A percentile compares a stretch with the other conserved stretches of the same genome.
Evolutionary conservation across 352 stramenopile species (phyloP).

Genomic region (Phytophthora hybrid): DNA sequence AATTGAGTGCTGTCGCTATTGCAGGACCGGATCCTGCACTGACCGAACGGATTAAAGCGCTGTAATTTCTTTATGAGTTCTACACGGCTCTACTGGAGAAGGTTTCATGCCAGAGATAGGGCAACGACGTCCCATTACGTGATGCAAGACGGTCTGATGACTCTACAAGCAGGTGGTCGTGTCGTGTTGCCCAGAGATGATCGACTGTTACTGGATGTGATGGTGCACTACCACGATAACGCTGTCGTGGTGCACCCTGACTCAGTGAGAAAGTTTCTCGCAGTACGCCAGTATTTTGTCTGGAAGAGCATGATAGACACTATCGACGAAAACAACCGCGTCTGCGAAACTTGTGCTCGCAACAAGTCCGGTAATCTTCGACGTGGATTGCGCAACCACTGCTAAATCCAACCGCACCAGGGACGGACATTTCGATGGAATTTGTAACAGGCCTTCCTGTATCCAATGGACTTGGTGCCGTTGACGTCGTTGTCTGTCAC

Average conservation of each 20-base stretch:
- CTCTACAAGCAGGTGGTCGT: background rate
- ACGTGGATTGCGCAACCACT: background rate
- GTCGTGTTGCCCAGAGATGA: background rate
- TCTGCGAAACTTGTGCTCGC: background rate
- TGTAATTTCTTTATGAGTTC: background rate
- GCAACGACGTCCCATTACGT: background rate
- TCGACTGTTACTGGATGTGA: background rate
- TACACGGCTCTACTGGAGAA: background rate
- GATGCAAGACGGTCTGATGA: background rate
- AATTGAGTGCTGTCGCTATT: background rate
- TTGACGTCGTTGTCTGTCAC: constrained; percentile 1
- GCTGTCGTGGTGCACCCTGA: background rate
- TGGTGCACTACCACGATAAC: background rate
- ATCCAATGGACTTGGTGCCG: constrained; percentile 2
- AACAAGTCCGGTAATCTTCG: background rate
- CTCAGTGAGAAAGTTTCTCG: background rate
- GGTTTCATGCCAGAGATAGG: no score
- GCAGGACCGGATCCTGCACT: background rate
- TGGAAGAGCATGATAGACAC: background rate
- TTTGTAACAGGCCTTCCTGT: background rate
- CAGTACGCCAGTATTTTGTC: background rate
- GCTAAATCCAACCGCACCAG: background rate
- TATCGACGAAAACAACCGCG: background rate
- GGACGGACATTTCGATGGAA: background rate
- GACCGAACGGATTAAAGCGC: background rate